phyloP scores from a whole-genome alignment of 2,329 filamentous ascomycete genomes.

The Ascochyta viciae-villosae region DNA sequence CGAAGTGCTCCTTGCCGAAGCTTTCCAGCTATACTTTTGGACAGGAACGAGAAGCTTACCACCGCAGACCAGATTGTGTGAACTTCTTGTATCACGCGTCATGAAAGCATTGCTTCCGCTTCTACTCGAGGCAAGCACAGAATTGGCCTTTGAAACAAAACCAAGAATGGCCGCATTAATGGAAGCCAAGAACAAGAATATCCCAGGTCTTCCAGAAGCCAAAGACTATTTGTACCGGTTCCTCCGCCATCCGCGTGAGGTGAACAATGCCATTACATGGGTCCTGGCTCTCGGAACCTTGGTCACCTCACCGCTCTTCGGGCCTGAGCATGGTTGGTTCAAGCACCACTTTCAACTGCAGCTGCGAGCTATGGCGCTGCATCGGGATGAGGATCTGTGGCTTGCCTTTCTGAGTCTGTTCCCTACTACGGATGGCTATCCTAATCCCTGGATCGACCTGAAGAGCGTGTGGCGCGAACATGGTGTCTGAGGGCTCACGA shows the following conservation, averaged over 20 bases:
- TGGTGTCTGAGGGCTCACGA: background rate
- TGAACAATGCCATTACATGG: slow-evolving; percentile 27
- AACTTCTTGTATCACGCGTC: slow-evolving; percentile 24
- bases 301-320: slow-evolving; percentile 15
- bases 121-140: slow-evolving; percentile 17
- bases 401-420: slow-evolving; percentile 18
- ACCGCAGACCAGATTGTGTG: slow-evolving; percentile 26
- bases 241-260: slow-evolving; percentile 12
- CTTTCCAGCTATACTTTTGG: slow-evolving; percentile 30
- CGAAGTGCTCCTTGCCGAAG: slow-evolving; percentile 26
- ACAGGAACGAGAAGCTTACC: slow-evolving; percentile 22
- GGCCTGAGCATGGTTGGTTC: slow-evolving; percentile 29
- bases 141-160: slow-evolving; percentile 1
- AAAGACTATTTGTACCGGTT: slow-evolving; percentile 4
- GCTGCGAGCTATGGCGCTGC: slow-evolving; percentile 15
- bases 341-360: slow-evolving; percentile 22
- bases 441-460: slow-evolving; percentile 17
- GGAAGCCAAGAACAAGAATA: background rate
- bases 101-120: slow-evolving; percentile 26
- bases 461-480: slow-evolving; percentile 8
- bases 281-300: slow-evolving; percentile 26
- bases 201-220: background rate
- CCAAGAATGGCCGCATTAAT: background rate
- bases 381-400: slow-evolving; percentile 12
- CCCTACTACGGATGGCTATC: slow-evolving; percentile 19